These are phyloP conservation scores for Saccharomycopsis olivae DNA, from an alignment of 805 yeast species.

Conservation along the genomic window DNA sequence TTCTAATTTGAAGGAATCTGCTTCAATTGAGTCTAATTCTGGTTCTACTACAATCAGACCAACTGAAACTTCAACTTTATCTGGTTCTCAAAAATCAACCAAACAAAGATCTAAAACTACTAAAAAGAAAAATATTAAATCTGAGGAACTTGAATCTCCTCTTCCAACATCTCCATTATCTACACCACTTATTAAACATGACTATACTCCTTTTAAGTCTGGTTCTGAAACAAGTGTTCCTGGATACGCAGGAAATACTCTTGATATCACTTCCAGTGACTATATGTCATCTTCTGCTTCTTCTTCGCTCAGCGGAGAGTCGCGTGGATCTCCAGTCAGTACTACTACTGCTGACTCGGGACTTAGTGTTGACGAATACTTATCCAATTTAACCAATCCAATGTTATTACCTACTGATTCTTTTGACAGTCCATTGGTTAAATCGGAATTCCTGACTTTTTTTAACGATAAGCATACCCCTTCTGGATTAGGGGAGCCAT, in stretches of 20 bases:
- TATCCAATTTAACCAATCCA: conserved; percentile 17
- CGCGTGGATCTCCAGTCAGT: conserved; percentile 6
- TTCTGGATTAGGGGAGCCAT: conserved; percentile 5
- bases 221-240: not conserved
- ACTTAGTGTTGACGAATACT: conserved; percentile 17
- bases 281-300: conserved; percentile 7
- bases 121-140: not conserved
- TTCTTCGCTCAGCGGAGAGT: conserved; percentile 4
- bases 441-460: conserved; percentile 5
- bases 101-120: not conserved
- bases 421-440: not conserved
- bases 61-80: not conserved
- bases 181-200: conserved; percentile 1
- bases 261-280: conserved; percentile 13
- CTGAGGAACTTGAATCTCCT: conserved; percentile 7
- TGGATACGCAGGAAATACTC: conserved; percentile 2
- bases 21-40: not conserved
- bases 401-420: conserved; percentile 10
- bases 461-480: not conserved
- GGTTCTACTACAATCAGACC: not conserved
- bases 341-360: not conserved
- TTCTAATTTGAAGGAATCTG: too few relatives aligned
- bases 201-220: conserved; percentile 7
- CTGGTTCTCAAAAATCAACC: conserved; percentile 1
- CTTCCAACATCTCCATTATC: conserved; percentile 10